Evolutionary conservation across 2,329 filamentous ascomycete species (phyloP).

Genomic region (Fusarium graminum): DNA sequence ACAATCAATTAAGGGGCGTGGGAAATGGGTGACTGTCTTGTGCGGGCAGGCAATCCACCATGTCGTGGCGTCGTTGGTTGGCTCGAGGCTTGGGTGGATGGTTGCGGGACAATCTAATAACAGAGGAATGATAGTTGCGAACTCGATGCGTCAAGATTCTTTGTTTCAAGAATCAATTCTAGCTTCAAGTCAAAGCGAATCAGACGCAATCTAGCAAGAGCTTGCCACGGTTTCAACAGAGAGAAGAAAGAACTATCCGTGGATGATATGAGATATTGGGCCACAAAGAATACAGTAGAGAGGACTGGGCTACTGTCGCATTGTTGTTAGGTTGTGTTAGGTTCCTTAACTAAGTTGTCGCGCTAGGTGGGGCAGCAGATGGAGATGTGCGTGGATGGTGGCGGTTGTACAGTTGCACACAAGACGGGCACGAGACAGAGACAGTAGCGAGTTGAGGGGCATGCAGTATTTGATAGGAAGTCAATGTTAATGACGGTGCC

Average conservation of each 20-base stretch:
- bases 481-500: not conserved
- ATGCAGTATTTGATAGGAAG: not conserved
- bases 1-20: constrained; percentile 34
- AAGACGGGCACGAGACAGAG: constrained; percentile 5
- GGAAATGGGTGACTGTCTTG: constrained; percentile 29
- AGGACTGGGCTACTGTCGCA: constrained; percentile 25
- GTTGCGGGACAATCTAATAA: constrained; percentile 38
- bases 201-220: not conserved
- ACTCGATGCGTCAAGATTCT: constrained; percentile 26
- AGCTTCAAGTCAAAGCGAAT: not conserved
- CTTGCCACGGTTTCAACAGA: not conserved
- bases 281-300: constrained; percentile 13
- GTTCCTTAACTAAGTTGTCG: constrained; percentile 18
- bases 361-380: constrained; percentile 35
- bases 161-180: constrained; percentile 1
- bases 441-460: not conserved
- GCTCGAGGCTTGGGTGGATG: constrained; percentile 40
- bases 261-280: constrained; percentile 6
- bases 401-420: constrained; percentile 20
- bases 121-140: constrained; percentile 35
- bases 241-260: constrained; percentile 9
- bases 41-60: constrained; percentile 36
- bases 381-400: constrained; percentile 22
- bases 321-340: constrained; percentile 24
- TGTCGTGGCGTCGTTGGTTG: constrained; percentile 37